Evolutionary conservation across 2,329 filamentous ascomycete genomes (phyloP).

Genomic region (Colletotrichum falcatum): DNA sequence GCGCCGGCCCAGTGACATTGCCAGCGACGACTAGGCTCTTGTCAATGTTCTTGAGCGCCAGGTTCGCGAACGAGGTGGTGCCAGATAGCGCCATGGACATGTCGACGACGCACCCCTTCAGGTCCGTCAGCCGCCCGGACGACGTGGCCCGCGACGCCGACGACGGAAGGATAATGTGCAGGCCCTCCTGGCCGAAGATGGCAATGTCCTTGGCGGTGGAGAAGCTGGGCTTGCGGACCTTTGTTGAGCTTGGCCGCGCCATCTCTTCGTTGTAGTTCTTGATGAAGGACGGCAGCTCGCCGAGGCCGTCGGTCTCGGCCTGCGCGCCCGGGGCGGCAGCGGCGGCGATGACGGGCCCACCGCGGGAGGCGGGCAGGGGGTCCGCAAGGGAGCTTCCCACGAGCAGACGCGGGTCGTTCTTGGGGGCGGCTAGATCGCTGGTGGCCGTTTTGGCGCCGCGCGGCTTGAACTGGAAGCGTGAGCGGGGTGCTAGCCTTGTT

Average conservation of each 20-base stretch:
- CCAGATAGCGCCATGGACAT: conserved; percentile 74
- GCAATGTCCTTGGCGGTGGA: conserved; percentile 70
- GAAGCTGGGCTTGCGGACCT: conserved; percentile 72
- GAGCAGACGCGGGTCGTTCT: conserved; percentile 58
- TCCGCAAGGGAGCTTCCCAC: conserved; percentile 29
- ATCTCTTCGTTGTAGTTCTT: conserved; percentile 72
- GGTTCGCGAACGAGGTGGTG: conserved; percentile 75
- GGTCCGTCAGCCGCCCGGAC: conserved; percentile 77
- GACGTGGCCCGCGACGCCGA: conserved; percentile 78
- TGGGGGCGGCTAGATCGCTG: conserved; percentile 52
- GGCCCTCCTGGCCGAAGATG: conserved; percentile 74
- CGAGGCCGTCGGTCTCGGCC: conserved; percentile 51
- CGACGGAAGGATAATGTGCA: conserved; percentile 82
- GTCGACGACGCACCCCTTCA: conserved; percentile 81
- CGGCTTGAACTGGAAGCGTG: conserved; percentile 83
- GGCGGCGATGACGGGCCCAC: conserved; percentile 40
- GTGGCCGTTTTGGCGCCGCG: conserved; percentile 42
- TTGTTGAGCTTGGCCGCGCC: conserved; percentile 51
- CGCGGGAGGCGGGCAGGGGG: conserved; percentile 38
- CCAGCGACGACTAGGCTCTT: conserved; percentile 82
- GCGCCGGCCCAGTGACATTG: conserved; percentile 81
- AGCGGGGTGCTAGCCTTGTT: conserved; percentile 76
- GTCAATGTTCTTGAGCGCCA: conserved; percentile 75
- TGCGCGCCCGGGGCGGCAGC: conserved; percentile 33
- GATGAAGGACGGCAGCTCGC: conserved; percentile 52